Conservation (phyloP, 345 rosid genomes). For the Lumnitzera racemosa region DNA sequence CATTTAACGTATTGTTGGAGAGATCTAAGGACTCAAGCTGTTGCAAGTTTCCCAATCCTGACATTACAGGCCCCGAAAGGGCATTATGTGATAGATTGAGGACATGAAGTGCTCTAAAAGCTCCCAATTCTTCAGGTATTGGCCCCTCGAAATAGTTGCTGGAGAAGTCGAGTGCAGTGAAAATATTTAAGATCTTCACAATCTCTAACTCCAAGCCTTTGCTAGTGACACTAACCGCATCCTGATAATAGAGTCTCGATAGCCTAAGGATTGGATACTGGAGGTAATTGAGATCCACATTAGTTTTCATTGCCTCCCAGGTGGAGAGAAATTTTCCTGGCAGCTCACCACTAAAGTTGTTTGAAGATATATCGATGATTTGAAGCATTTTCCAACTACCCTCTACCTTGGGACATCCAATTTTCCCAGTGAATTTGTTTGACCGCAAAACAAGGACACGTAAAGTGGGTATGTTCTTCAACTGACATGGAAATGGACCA, state of each 20-base stretch:
- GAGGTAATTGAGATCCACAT: constrained; percentile 13
- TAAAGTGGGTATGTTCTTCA: constrained; percentile 14
- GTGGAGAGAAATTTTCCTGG: constrained; percentile 7
- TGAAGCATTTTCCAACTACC: constrained; percentile 24
- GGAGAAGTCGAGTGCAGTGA: constrained; percentile 38
- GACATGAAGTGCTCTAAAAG: constrained; percentile 10
- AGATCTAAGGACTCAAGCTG: constrained; percentile 25
- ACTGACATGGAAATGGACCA: constrained; percentile 24
- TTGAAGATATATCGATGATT: constrained; percentile 36
- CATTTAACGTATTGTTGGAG: constrained; percentile 17
- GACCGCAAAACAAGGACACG: constrained; percentile 31
- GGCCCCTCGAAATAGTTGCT: constrained; percentile 17
- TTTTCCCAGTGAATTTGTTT: constrained; percentile 25
- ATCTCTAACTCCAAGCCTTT: constrained; percentile 29
- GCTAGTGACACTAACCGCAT: constrained; percentile 21
- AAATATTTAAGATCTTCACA: constrained; percentile 30
- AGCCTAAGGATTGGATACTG: not conserved
- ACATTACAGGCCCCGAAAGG: constrained; percentile 20
- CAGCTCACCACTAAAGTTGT: constrained; percentile 12
- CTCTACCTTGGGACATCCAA: constrained; percentile 13
- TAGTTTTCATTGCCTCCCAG: constrained; percentile 27
- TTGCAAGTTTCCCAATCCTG: constrained; percentile 16
- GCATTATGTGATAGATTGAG: constrained; percentile 22
- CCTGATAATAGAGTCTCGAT: constrained; percentile 13
- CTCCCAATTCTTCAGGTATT: constrained; percentile 19